These are phyloP conservation scores for Chlamydomonas incerta DNA, from an alignment of 139 green algal species.

Conservation along the genomic window DNA sequence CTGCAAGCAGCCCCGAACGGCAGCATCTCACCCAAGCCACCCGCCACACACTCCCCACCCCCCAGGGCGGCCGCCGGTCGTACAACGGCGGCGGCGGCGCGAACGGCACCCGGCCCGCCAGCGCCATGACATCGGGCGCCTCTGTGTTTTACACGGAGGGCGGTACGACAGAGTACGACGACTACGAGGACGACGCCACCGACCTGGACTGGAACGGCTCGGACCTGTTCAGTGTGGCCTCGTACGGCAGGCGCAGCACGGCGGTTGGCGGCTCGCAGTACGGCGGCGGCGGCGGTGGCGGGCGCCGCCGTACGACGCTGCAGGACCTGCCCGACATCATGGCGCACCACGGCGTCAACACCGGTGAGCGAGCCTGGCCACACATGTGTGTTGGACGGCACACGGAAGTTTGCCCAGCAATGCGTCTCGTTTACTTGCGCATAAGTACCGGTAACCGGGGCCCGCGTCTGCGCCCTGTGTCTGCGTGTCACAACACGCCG, in stretches of 20 bases:
- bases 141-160: not conserved
- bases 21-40: too few relatives aligned
- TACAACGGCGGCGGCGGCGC: not conserved
- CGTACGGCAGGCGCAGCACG: not conserved
- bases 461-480: too few relatives aligned
- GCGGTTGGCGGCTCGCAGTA: not conserved
- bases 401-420: too few relatives aligned
- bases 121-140: slow-evolving; percentile 3
- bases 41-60: too few relatives aligned
- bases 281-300: not conserved
- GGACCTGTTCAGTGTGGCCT: slow-evolving; percentile 23
- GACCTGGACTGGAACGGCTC: slow-evolving; percentile 10
- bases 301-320: not conserved
- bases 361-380: too few relatives aligned
- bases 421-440: too few relatives aligned
- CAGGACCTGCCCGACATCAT: not conserved
- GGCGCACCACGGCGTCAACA: not conserved
- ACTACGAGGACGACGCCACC: not conserved
- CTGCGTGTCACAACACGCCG: too few relatives aligned
- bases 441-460: too few relatives aligned
- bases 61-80: not conserved
- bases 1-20: too few relatives aligned
- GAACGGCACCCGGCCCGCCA: not conserved
- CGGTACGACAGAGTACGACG: not conserved
- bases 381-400: too few relatives aligned